Evolutionary conservation across 148 eudicot species (phyloP).

Genomic region (Agrostemma githago): DNA sequence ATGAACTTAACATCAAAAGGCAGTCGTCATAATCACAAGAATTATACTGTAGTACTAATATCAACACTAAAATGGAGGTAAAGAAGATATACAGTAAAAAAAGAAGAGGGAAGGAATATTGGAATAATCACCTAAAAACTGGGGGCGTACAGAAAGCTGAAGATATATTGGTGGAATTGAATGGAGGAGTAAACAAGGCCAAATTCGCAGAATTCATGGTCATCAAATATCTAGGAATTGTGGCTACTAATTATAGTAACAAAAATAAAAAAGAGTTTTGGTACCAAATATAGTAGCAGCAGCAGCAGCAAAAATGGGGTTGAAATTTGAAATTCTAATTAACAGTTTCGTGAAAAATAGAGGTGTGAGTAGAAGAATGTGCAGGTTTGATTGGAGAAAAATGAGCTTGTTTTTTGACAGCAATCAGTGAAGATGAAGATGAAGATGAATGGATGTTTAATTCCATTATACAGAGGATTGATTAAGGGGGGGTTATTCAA

Average conservation of each 20-base stretch:
- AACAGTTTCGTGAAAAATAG: background rate
- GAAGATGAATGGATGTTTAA: slow-evolving; percentile 3
- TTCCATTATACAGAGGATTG: slow-evolving; percentile 25
- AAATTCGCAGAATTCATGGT: slow-evolving; percentile 18
- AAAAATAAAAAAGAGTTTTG: background rate
- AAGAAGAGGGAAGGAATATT: background rate
- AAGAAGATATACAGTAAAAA: background rate
- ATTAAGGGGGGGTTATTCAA: background rate
- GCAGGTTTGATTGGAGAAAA: background rate
- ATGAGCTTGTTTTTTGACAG: slow-evolving; percentile 1
- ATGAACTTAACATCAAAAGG: background rate
- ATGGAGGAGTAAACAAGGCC: slow-evolving; percentile 19
- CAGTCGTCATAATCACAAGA: background rate
- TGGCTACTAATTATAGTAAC: background rate
- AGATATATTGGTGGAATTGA: slow-evolving; percentile 12
- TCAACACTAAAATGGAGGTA: background rate
- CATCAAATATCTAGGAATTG: background rate
- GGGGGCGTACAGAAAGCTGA: background rate
- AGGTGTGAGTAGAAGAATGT: background rate
- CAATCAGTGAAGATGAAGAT: background rate
- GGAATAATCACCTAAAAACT: slow-evolving; percentile 21
- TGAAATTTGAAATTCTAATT: background rate
- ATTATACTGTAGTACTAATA: too few species aligned
- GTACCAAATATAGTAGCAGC: too few species aligned
- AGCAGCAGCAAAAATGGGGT: background rate